These are phyloP conservation scores for Sugiyamaella marilandica DNA, from an alignment of 805 yeast genomes.

Conservation along the genomic window DNA sequence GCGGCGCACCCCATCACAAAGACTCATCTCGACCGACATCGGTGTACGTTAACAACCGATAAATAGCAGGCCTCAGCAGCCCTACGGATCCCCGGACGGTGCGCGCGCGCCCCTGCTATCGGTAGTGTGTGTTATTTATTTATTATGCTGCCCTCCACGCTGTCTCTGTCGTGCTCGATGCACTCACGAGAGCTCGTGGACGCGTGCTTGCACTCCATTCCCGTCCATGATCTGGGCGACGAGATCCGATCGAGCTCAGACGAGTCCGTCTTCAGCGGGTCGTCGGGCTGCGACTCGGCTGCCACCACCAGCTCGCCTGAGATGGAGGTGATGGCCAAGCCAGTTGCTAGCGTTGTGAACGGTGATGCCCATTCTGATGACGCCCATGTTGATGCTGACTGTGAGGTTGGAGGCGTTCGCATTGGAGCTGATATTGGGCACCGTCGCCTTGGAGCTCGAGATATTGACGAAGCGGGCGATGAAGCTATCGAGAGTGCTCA, in stretches of 20 bases:
- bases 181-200: neutral
- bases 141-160: neutral
- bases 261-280: neutral
- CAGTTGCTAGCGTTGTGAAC: too few species aligned
- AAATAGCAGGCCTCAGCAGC: neutral
- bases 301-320: neutral
- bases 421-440: too few species aligned
- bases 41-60: neutral
- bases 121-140: neutral
- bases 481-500: too few species aligned
- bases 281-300: neutral
- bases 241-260: neutral
- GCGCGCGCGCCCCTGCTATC: neutral
- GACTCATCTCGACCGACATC: constrained; percentile 2
- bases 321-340: neutral
- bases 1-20: neutral
- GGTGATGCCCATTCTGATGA: too few species aligned
- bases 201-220: neutral
- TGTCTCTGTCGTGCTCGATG: neutral
- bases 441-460: too few species aligned
- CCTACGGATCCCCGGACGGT: neutral
- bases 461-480: too few species aligned
- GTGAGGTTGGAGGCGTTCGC: too few species aligned
- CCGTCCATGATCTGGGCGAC: neutral
- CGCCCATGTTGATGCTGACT: too few species aligned